These are phyloP conservation scores for Lophium mytilinum DNA, from an alignment of 495 filamentous ascomycete species.

Conservation along the genomic window DNA sequence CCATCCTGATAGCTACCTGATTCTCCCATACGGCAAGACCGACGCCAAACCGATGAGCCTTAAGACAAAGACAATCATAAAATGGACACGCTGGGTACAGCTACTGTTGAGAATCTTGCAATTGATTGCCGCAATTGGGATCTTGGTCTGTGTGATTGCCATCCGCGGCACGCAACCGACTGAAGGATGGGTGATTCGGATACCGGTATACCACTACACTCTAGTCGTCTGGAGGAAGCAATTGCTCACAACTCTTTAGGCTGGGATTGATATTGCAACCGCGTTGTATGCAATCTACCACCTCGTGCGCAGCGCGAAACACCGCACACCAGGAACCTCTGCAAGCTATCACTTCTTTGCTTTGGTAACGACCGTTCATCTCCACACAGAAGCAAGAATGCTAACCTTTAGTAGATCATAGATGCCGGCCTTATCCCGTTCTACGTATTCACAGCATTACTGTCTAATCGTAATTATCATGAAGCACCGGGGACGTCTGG, in stretches of 20 bases:
- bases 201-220: conserved; percentile 54
- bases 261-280: conserved; percentile 61
- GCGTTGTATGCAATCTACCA: conserved; percentile 72
- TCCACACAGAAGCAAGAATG: too few species aligned
- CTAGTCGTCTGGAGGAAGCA: not conserved
- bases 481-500: conserved; percentile 38
- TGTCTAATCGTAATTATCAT: conserved; percentile 44
- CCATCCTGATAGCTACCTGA: conserved; percentile 62
- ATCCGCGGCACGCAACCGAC: conserved; percentile 54
- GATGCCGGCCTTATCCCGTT: conserved; percentile 69
- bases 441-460: conserved; percentile 61
- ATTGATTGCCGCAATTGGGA: conserved; percentile 58
- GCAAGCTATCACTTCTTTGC: conserved; percentile 82
- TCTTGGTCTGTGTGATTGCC: conserved; percentile 64
- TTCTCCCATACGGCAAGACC: conserved; percentile 44
- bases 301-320: conserved; percentile 56
- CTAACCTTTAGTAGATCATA: conserved; percentile 33
- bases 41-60: conserved; percentile 59
- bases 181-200: conserved; percentile 66
- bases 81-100: conserved; percentile 55
- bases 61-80: conserved; percentile 60
- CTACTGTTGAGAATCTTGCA: conserved; percentile 55
- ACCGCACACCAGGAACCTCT: conserved; percentile 64
- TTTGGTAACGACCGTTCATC: conserved; percentile 13
- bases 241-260: conserved; percentile 37